A percentile compares a stretch with the other conserved stretches of the same genome.
Conservation (phyloP, 1,139 yeast species). For the Debaryomycetaceae sp. region DNA sequence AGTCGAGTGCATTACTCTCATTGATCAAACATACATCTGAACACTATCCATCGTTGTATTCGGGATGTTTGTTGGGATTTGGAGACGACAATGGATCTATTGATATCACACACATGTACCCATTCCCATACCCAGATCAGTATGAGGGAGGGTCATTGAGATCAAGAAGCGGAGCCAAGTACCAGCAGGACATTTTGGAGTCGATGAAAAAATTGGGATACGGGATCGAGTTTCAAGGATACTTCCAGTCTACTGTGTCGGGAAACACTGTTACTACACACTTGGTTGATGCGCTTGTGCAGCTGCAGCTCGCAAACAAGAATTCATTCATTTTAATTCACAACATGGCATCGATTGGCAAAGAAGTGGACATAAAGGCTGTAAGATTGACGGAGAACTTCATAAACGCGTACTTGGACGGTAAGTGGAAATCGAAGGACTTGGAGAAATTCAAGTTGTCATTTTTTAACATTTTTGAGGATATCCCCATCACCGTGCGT, state of each 20-base stretch:
- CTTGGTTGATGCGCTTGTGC: constrained; percentile 64
- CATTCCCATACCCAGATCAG: constrained; percentile 55
- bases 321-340: constrained; percentile 69
- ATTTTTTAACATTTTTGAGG: constrained; percentile 70
- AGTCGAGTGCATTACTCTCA: constrained; percentile 64
- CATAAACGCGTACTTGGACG: constrained; percentile 53
- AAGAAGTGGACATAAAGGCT: constrained; percentile 65
- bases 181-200: constrained; percentile 66
- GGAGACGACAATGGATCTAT: constrained; percentile 55
- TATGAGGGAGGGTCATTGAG: constrained; percentile 53
- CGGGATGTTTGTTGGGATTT: constrained; percentile 78
- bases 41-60: constrained; percentile 59
- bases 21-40: constrained; percentile 74
- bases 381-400: constrained; percentile 66
- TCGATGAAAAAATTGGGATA: constrained; percentile 61
- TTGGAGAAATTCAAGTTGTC: constrained; percentile 60
- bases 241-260: constrained; percentile 71
- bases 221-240: constrained; percentile 76
- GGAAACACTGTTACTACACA: constrained; percentile 69
- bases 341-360: constrained; percentile 68
- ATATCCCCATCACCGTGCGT: constrained; percentile 62
- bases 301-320: constrained; percentile 61
- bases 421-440: constrained; percentile 65
- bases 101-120: constrained; percentile 63
- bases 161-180: constrained; percentile 61